Base-by-base conservation (phyloP, 2,329 filamentous ascomycete species). In the Fusarium lyarnte region DNA sequence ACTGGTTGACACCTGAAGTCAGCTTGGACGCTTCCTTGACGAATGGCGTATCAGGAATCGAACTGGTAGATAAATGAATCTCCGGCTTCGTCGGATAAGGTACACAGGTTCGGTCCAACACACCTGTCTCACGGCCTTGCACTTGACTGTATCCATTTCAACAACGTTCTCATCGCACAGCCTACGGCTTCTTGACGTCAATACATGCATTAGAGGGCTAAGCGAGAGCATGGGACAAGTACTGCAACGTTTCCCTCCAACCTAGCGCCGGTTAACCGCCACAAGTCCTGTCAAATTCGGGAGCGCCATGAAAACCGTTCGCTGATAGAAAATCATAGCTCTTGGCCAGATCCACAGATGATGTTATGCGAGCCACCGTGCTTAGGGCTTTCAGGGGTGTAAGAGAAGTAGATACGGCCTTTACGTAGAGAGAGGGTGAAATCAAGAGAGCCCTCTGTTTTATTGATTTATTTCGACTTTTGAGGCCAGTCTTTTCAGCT, bases 381-480 rank as follows among this genome's bases (percentile, higher is more conserved):
- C 54, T 55, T 53, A 70, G 46, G 58, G 51, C 46, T 57, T 57
- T 45, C 58, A 54, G 38, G 53, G 60, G 43, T 43, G 23, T 49
- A 27, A 23, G 59, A 59, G 23, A 54, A 69, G 49, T 41, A 66
- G 35, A 31, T 25, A 69, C 29, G 13, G 27, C 27, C 27, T 54
- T 39, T 31, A 45, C 19, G 21, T 57, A 47, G 29, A 42, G 29
- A 33, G 16, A 33, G 29, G n/a, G 29, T 9, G n/a, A 35, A 35
- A 25, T 25, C n/a, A 13, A 51, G 47, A 41, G 45, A 49, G n/a
- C 45, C 21, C 29, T 52, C 41, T 60, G 43, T 42, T 54, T 57
- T 21, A 45, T 63, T 67, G 65, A 65, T 73, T 70, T 72, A 61
- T 76, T 76, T 76, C 69, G 63, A 67, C 43, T 47, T 52, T 52